Base-by-base conservation (phyloP, 2,329 filamentous ascomycete genomes). In the Venturia pyrina region DNA sequence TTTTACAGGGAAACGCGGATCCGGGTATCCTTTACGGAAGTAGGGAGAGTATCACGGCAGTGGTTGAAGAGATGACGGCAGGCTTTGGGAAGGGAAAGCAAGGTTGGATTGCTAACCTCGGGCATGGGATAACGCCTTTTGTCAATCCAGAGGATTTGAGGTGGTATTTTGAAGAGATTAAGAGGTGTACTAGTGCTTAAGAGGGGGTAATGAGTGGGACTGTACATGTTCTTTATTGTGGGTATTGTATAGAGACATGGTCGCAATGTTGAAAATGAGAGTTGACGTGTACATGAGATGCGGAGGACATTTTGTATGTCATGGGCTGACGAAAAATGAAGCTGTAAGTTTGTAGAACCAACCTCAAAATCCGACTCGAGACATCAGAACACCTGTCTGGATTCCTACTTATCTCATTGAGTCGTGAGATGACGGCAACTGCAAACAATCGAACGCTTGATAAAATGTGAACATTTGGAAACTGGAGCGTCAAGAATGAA, bases 101-200 rank as follows among this genome's bases (percentile, higher is more conserved):
- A 76, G 91, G 93, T 50, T 99, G 95, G 93, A 98, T 99, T 71
- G 91, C 90, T 61, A 99, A 99, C 75, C 83, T 99, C 68, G 95
- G 95, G 10, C 95, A 99, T 75, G 95, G 91, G 68, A 92, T 99
- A 69, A 99, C 95, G 41, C 95, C 95, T 0, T 89, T 93, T 69
- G 95, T 99, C 65, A 89, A 98, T 71, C 95, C 95, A 0, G 92
- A 98, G 62, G 88, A 96, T 76, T 80, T 99, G 70, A 93, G 87
- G 75, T 96, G 96, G 79, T 99, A 90, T 81, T 93, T 99, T 70
- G 82, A 96, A 73, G 95, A 99, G 78, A 87, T 98, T 66, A 91
- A 96, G 70, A 67, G 68, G 64, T 66, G 40, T 65, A 65, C 66
- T 53, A 59, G 53, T 59, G 53, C 53, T 37, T 59, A 32, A 59